Evolutionary conservation across 2,329 filamentous ascomycete species (phyloP), one percentile per base, ranked within the genome.

Genomic region (Sporothrix dimorphospora): DNA sequence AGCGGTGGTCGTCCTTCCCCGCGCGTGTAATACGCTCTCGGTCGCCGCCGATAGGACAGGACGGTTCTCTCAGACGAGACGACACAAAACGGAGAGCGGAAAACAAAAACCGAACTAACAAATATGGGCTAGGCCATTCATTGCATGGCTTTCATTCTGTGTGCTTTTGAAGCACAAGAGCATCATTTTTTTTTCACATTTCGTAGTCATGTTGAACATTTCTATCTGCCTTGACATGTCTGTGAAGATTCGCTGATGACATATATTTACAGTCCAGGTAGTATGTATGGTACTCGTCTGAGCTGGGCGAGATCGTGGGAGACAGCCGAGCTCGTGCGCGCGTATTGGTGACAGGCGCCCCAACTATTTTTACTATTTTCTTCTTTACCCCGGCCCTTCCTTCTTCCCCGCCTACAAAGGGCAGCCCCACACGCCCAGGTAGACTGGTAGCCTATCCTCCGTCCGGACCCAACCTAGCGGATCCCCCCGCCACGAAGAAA

Each of bases 361-460:
- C 19, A 61, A n/a, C 30, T 40, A 34, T 34, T 34, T 34, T 34
- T 34, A 34, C 30, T 34, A 34, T 40, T 21, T 38, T 45, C n/a
- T 42, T 40, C 12, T 12, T 24, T 45, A 63, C n/a, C 59, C 38
- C 21, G 11, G n/a, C 21, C 34, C 12, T 45, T 42, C 34, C 12
- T 45, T 42, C 40, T 45, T 19, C n/a, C 59, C 59, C 59, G 59
- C 59, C 59, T 42, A 63, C 59, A 63, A 27, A 63, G 4, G 21
- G 4, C 8, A 27, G 59, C 59, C 38, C 38, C 59, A 24, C 27
- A 21, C 6, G 55, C 7, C 59, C n/a, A 65, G 38, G 59, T 16
- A 65, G 45, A 65, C 38, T 11, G 59, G 38, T 63, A 63, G 59
- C 59, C 59, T 63, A 63, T 63, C 45, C 63, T 67, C 63, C 42